Conservation (phyloP, 768 basidiomycete genomes). For the Termitomyces sp. region DNA sequence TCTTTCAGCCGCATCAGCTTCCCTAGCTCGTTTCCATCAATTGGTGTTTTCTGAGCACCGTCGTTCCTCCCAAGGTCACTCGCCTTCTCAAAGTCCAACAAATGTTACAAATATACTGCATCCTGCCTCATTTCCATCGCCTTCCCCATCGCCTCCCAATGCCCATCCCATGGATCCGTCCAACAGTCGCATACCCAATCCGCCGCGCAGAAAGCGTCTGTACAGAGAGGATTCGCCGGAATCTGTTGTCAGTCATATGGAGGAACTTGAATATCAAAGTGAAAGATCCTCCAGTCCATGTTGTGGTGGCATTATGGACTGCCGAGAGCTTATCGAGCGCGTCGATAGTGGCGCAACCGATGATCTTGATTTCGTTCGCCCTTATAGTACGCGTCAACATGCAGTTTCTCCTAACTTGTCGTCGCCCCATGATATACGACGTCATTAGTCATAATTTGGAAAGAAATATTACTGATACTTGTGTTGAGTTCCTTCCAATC, state of each 20-base stretch:
- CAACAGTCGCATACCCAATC: conserved; percentile 1
- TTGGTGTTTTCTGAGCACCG: conserved; percentile 32
- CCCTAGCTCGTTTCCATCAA: conserved; percentile 49
- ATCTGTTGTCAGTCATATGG: conserved; percentile 8
- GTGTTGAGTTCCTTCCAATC: background rate
- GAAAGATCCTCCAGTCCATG: conserved; percentile 27
- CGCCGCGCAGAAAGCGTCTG: conserved; percentile 23
- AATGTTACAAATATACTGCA: conserved; percentile 12
- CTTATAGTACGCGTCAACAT: conserved; percentile 1
- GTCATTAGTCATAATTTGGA: background rate
- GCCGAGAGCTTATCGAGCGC: conserved; percentile 32
- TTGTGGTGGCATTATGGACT: conserved; percentile 47
- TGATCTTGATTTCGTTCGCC: background rate
- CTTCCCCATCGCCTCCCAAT: conserved; percentile 18
- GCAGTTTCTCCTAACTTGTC: background rate
- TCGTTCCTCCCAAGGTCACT: conserved; percentile 3
- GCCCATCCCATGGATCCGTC: conserved; percentile 4
- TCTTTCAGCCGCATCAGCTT: conserved; percentile 39
- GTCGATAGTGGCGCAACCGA: conserved; percentile 13
- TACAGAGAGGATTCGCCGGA: conserved; percentile 26
- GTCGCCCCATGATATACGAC: conserved; percentile 4
- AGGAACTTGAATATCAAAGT: conserved; percentile 6
- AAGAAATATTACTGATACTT: background rate
- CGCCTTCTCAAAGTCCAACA: conserved; percentile 6
- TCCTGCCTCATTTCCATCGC: conserved; percentile 22